Evolutionary conservation across 768 basidiomycete species (phyloP), one percentile per base, ranked within the genome.

Genomic region (Lentinula aciculospora): DNA sequence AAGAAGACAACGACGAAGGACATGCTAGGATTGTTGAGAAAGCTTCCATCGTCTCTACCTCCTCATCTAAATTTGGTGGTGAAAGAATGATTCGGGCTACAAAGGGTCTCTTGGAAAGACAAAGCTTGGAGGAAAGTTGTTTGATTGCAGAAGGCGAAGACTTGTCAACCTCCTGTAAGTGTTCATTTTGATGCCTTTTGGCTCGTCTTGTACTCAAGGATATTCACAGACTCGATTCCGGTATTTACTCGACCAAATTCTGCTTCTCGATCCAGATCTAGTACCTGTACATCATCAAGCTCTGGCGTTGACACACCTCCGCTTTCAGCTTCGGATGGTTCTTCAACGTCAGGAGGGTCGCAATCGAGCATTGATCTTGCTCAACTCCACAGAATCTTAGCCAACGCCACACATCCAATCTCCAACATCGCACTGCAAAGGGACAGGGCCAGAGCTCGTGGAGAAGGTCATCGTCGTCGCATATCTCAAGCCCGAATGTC

Each of bases 351-450:
- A 0, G 86, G 83, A 4, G 86, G 85, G 31, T 92, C 89, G 0
- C 82, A 87, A 67, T 89, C 87, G 0, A 90, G 89, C 70, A 84
- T 91, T 57, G 89, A 92, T 67, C 67, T 91, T 2, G 76, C 79
- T 0, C 82, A 83, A 1, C 68, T 92, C 56, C 83, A 83, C 60
- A 61, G 72, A 3, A 68, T 82, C 17, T 76, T 92, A 17, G 68
- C 83, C 4, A 84, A 83, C 47, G 67, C 77, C 0, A 80, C 83
- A 0, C 75, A 82, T 39, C 82, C 85, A 0, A 65, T 74, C 29
- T 73, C 81, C 8, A 78, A 70, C 68, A 71, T 81, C 31, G 69
- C 76, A 45, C 69, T 76, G 21, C 61, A 65, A 4, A 68, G 68
- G 5, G 69, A 75, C 19, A 79, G 83, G 4, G 73, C 77, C 23